Evolutionary conservation across 208 protist genomes (phyloP), one percentile per base, ranked within the genome.

Genomic region (Crithidia sp.): DNA sequence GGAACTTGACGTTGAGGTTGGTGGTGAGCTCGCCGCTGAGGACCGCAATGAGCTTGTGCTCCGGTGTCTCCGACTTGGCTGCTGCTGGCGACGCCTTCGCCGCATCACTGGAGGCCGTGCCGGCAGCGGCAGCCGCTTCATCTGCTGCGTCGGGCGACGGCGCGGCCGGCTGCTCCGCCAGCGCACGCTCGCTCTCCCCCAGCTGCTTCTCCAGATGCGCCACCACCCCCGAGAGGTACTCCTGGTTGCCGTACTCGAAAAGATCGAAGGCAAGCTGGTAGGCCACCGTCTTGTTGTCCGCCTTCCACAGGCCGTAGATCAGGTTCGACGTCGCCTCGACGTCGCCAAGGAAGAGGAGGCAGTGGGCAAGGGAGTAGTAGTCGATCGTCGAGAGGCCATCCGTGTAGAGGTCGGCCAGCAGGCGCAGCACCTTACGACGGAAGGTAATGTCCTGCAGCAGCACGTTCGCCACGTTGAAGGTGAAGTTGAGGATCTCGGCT

Each of bases 311-410:
- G 19, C 79, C 75, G 36, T 54, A 58, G 43, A 99, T 93, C 10
- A 98, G 74, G 19, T 81, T 77, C 5, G 91, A 91, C 10, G 98
- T 96, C 19, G 69, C 74, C 41, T 73, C 66, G 2, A 84, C 78
- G 71, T 99, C 96, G 71, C 97, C 91, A 5, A 99, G 88, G 64
- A 97, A 97, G 40, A 99, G 86, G 16, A 99, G 87, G 81, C 97
- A 99, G 69, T 98, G 96, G 57, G 85, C 87, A n/a, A 98, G 77
- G 28, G 88, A 85, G 43, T 98, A 91, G 85, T 96, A 96, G 83
- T 99, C 92, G 28, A 94, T 80, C 10, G 83, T 84, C 36, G 85
- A 61, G 77, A 76, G 66, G 28, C 65, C 69, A 37, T 89, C 77
- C 0, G 83, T 81, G 87, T 98, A 99, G 43, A 98, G 77, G 17